Evolutionary conservation across 2,329 filamentous ascomycete species (phyloP).

Genomic region (Fusarium brevicatenulatum): DNA sequence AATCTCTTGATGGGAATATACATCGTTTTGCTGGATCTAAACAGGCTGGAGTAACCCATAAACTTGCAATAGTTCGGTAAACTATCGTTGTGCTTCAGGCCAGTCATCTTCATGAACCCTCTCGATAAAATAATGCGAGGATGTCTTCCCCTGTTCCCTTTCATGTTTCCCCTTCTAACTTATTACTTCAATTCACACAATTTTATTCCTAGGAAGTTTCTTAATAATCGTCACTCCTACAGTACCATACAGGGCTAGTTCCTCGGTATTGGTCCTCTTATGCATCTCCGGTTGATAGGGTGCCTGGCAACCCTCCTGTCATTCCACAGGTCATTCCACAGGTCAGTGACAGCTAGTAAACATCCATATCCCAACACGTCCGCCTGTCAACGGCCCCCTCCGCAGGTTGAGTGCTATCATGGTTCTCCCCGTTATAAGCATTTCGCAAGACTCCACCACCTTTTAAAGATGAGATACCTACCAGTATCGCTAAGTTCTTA

Average conservation of each 20-base stretch:
- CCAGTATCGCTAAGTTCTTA: constrained; percentile 28
- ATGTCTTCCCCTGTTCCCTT: neutral
- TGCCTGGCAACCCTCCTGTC: neutral
- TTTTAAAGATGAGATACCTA: constrained; percentile 2
- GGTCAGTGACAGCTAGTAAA: neutral
- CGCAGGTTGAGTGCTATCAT: constrained; percentile 14
- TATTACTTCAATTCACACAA: neutral
- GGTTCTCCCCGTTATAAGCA: constrained; percentile 1
- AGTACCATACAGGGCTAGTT: neutral
- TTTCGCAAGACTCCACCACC: neutral
- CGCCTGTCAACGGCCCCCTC: neutral
- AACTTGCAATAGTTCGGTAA: neutral
- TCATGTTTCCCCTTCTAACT: neutral
- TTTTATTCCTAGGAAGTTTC: neutral
- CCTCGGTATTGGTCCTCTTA: neutral
- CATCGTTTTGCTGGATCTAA: neutral
- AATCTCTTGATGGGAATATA: neutral
- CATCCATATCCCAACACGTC: neutral
- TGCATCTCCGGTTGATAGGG: neutral
- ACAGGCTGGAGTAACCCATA: too few relatives aligned
- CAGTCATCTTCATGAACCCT: neutral
- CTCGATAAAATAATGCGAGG: too few relatives aligned
- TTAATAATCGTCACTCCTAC: neutral
- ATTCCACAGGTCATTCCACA: too few relatives aligned
- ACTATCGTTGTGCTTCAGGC: neutral